phyloP scores from a whole-genome alignment of 164 flowering plant species.

The Warburgia ugandensis region DNA sequence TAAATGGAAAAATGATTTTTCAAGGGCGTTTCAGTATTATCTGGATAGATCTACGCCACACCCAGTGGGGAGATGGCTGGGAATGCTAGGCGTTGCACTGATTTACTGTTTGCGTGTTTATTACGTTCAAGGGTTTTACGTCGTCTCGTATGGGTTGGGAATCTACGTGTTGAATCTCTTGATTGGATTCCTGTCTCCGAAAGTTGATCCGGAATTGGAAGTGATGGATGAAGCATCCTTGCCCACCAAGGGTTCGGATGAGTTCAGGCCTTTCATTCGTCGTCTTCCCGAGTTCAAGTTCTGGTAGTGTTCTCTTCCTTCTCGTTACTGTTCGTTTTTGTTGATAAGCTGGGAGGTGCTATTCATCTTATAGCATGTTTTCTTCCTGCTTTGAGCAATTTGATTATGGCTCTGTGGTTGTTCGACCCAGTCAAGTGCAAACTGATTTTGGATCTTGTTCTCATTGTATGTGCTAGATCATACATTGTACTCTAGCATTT shows the following conservation, averaged over 20 bases:
- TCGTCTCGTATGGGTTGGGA: constrained; percentile 69
- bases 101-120: constrained; percentile 61
- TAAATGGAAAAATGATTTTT: constrained; percentile 57
- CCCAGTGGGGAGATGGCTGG: constrained; percentile 62
- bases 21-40: constrained; percentile 62
- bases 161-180: constrained; percentile 68
- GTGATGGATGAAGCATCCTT: constrained; percentile 59
- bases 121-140: constrained; percentile 68
- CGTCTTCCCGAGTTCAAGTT: constrained; percentile 92
- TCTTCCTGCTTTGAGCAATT: no score
- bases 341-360: no score
- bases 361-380: no score
- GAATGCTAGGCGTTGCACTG: constrained; percentile 46
- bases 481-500: no score
- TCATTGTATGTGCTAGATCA: no score
- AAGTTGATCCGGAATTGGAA: constrained; percentile 77
- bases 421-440: no score
- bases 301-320: constrained; percentile 40
- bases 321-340: no score
- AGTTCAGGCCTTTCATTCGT: constrained; percentile 82
- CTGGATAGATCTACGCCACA: constrained; percentile 73
- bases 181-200: constrained; percentile 82
- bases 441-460: no score
- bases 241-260: constrained; percentile 79
- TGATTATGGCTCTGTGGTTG: no score